These are phyloP conservation scores for Globisporangium irregulare DNA, from an alignment of 352 stramenopile genomes.

Conservation along the genomic window DNA sequence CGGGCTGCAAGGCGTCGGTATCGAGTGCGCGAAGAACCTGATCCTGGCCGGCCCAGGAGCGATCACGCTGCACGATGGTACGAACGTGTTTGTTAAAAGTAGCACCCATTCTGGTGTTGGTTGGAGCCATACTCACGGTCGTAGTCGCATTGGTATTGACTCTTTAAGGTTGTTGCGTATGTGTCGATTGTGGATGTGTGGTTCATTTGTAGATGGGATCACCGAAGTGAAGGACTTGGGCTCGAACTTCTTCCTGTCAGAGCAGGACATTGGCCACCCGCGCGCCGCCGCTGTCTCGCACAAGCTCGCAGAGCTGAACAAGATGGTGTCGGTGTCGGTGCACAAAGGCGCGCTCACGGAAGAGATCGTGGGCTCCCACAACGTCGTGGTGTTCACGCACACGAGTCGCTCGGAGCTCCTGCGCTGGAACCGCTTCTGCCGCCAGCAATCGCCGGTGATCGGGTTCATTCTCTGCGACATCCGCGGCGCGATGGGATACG, in stretches of 20 bases:
- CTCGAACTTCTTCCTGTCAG: slow-evolving; percentile 91
- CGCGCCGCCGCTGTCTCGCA: slow-evolving; percentile 59
- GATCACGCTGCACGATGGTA: slow-evolving; percentile 87
- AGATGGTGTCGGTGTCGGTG: slow-evolving; percentile 82
- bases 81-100: not conserved
- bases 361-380: slow-evolving; percentile 63
- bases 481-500: slow-evolving; percentile 67
- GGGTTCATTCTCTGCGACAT: slow-evolving; percentile 84
- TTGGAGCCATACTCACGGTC: not conserved
- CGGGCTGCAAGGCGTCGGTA: slow-evolving; percentile 81
- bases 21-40: slow-evolving; percentile 93
- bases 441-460: slow-evolving; percentile 65
- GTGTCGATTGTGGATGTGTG: not conserved
- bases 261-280: slow-evolving; percentile 73
- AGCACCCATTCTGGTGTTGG: not conserved
- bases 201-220: slow-evolving; percentile 42
- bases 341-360: slow-evolving; percentile 67
- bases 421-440: slow-evolving; percentile 90
- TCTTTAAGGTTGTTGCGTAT: not conserved
- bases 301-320: slow-evolving; percentile 91
- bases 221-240: slow-evolving; percentile 87
- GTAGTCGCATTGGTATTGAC: slow-evolving; percentile 1
- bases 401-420: slow-evolving; percentile 70
- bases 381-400: slow-evolving; percentile 89
- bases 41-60: slow-evolving; percentile 85